Conservation (phyloP, 352 stramenopile species). For the Pythium dissotocum region DNA sequence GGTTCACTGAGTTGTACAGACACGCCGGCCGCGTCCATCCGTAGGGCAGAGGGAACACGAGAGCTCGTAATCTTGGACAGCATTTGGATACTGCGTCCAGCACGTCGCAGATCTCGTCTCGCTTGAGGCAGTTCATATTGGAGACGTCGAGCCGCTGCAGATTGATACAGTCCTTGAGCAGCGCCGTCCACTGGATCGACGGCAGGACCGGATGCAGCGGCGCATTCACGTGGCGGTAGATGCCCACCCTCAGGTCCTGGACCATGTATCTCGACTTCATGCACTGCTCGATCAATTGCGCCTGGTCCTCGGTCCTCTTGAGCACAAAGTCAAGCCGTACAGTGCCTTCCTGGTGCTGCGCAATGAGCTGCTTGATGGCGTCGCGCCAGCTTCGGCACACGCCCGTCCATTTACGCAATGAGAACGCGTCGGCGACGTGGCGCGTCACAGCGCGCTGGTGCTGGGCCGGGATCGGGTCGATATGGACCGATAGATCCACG, state of each 20-base stretch:
- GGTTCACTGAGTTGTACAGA: slow-evolving; percentile 5
- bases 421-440: slow-evolving; percentile 40
- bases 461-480: slow-evolving; percentile 45
- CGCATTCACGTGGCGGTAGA: slow-evolving; percentile 48
- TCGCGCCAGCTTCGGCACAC: slow-evolving; percentile 54
- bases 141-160: slow-evolving; percentile 52
- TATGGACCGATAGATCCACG: slow-evolving; percentile 50
- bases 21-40: slow-evolving; percentile 31
- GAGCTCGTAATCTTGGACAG: slow-evolving; percentile 47
- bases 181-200: slow-evolving; percentile 37
- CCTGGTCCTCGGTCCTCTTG: slow-evolving; percentile 37
- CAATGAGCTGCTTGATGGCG: slow-evolving; percentile 47
- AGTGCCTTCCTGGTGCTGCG: slow-evolving; percentile 41
- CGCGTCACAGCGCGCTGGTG: slow-evolving; percentile 43
- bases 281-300: slow-evolving; percentile 22
- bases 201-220: slow-evolving; percentile 27
- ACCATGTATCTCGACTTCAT: slow-evolving; percentile 29
- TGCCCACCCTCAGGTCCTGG: slow-evolving; percentile 43
- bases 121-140: slow-evolving; percentile 52
- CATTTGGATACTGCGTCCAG: slow-evolving; percentile 37
- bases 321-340: slow-evolving; percentile 53
- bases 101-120: slow-evolving; percentile 37
- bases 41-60: slow-evolving; percentile 45
- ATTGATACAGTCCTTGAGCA: slow-evolving; percentile 42
- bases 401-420: slow-evolving; percentile 38